A percentile compares a stretch with the other conserved stretches of the same genome.
phyloP scores from a whole-genome alignment of 1,139 yeast species.

The Blastobotrys buckinghamii region DNA sequence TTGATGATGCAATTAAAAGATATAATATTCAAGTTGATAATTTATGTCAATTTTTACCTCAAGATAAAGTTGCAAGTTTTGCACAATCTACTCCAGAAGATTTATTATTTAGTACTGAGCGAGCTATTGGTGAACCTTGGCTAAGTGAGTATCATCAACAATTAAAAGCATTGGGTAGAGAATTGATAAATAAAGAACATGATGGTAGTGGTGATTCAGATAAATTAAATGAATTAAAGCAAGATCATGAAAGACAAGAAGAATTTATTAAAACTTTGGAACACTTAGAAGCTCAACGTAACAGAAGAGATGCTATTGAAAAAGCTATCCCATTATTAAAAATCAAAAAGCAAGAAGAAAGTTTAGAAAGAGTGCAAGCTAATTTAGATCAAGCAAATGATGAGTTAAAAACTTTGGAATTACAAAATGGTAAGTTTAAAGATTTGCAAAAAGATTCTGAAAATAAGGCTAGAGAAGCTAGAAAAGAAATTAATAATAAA shows the following conservation, averaged over 20 bases:
- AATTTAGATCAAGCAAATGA: conserved; percentile 41
- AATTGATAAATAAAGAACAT: conserved; percentile 15
- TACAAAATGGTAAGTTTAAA: background rate
- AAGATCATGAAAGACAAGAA: conserved; percentile 29
- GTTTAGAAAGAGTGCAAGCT: conserved; percentile 19
- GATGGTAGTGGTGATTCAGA: conserved; percentile 12
- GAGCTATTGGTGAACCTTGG: conserved; percentile 66
- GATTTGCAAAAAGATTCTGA: background rate
- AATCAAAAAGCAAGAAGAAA: conserved; percentile 8
- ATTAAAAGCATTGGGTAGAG: conserved; percentile 38
- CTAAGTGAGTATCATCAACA: conserved; percentile 52
- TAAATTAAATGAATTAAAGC: conserved; percentile 29
- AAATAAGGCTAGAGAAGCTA: background rate
- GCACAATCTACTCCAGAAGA: conserved; percentile 76
- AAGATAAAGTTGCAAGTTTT: conserved; percentile 91
- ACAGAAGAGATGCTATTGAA: background rate
- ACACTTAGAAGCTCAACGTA: conserved; percentile 17
- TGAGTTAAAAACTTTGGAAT: conserved; percentile 25
- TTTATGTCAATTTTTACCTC: conserved; percentile 91
- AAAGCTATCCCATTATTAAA: conserved; percentile 2
- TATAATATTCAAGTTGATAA: conserved; percentile 84
- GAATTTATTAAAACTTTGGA: conserved; percentile 2
- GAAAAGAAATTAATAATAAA: background rate
- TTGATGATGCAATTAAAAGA: conserved; percentile 42
- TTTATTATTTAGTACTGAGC: conserved; percentile 67